phyloP scores from a whole-genome alignment of 2,329 filamentous ascomycete genomes.

The Nemania sp. region DNA sequence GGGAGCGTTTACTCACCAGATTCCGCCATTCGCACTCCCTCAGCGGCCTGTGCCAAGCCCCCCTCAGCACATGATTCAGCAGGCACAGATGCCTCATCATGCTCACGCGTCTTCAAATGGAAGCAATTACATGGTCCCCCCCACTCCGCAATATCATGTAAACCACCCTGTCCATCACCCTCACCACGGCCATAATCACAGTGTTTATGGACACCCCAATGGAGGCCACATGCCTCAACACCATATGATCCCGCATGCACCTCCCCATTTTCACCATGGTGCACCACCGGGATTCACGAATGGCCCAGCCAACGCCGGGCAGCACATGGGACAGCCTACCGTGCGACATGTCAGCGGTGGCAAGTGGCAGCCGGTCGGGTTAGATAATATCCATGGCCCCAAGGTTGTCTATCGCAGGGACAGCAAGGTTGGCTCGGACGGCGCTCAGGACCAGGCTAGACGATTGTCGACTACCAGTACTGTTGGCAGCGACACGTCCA shows the following conservation, averaged over 20 bases:
- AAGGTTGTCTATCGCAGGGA: slow-evolving; percentile 23
- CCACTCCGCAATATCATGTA: too few species aligned
- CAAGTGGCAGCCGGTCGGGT: slow-evolving; percentile 21
- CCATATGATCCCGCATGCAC: too few species aligned
- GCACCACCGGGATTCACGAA: neutral
- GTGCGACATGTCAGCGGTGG: neutral
- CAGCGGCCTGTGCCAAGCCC: too few species aligned
- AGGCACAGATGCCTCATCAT: neutral
- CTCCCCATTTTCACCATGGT: neutral
- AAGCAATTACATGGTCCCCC: too few species aligned
- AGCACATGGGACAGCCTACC: neutral
- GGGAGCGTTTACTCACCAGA: slow-evolving; percentile 9
- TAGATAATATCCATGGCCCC: slow-evolving; percentile 29
- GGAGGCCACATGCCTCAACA: too few species aligned
- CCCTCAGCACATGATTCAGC: too few species aligned
- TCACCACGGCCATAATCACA: too few species aligned
- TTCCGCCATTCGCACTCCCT: slow-evolving; percentile 2
- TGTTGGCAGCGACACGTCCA: too few species aligned
- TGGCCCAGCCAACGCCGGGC: neutral
- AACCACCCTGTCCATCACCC: too few species aligned
- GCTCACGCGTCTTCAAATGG: neutral
- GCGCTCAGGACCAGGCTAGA: neutral
- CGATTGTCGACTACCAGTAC: neutral
- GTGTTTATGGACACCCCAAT: too few species aligned
- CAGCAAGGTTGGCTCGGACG: neutral